Base-by-base conservation (phyloP, 2,329 filamentous ascomycete genomes). In the Polytolypa hystricis region DNA sequence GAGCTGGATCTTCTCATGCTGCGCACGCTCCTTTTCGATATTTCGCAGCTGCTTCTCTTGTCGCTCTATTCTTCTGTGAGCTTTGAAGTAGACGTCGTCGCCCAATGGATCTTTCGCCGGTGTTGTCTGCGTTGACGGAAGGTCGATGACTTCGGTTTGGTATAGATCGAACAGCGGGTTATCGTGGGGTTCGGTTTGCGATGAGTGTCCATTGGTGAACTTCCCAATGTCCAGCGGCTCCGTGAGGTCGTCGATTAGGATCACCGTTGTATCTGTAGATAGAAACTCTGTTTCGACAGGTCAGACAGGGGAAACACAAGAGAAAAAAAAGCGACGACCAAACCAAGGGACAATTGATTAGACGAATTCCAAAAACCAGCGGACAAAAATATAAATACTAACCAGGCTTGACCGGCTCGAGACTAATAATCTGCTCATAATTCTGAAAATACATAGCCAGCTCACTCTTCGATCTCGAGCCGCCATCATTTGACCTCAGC, bases 341-440 rank as follows among this genome's bases (percentile, higher is more conserved):
- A 29, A 4, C 10, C 14, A 23, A 16, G 12, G 11, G n/a, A 27
- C 10, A 40, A 21, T 16, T 17, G 11, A 7, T 28, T 29, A 9
- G 16, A 25, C 7, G 21, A 32, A 19, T 67, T 74, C 6, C 16
- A 28, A 11, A 18, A 16, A 26, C 6, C n/a, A n/a, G 5, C 14
- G 29, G 35, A 30, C 26, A 34, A 30, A 3, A 12, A 19, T 3
- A 28, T 39, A 5, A n/a, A 18, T 14, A 42, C 51, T 41, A 71
- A 87, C 86, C 80, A 49, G 80, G 69, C 60, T 87, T 80, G 50
- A 81, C 81, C 26, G 79, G 75, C 44, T 84, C 79, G 54, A 93
- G 84, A 43, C 84, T 86, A 62, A 96, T 85, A 47, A 95, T 75
- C 56, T 93, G 84, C 60, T 95, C 87, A 60, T 94, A 96, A 53